Percentiles rank a stretch among this genome's conserved stretches.
Conservation (phyloP, 257 asterid species). For the Solanum appendiculatum region DNA sequence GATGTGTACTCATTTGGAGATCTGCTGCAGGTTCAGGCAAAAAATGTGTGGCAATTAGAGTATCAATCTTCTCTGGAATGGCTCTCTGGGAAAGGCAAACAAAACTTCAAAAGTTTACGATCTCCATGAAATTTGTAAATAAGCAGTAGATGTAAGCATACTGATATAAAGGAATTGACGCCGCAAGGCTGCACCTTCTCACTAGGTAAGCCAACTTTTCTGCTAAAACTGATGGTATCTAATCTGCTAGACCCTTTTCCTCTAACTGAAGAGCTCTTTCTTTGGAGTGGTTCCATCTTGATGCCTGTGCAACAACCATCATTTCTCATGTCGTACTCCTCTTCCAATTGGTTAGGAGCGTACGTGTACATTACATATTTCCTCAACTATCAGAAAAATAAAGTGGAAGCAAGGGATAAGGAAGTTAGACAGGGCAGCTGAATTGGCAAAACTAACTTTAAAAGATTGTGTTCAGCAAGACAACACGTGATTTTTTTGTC, state of each 20-base stretch:
- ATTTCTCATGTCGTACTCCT: constrained; percentile 17
- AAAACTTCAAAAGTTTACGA: constrained; percentile 12
- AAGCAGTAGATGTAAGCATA: background rate
- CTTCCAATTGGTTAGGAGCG: constrained; percentile 55
- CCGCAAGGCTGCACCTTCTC: constrained; percentile 32
- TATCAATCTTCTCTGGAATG: constrained; percentile 25
- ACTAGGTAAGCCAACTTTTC: constrained; percentile 26
- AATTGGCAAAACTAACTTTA: background rate
- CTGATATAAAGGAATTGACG: background rate
- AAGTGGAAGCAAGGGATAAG: background rate
- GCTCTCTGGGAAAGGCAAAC: constrained; percentile 31
- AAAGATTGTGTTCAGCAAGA: background rate
- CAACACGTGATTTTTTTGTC: background rate
- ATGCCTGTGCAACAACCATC: constrained; percentile 41
- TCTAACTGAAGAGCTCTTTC: constrained; percentile 30
- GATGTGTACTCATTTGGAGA: constrained; percentile 14
- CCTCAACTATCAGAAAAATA: constrained; percentile 46
- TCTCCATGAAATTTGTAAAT: background rate
- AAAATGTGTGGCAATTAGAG: constrained; percentile 24
- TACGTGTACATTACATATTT: constrained; percentile 80
- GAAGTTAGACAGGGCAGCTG: background rate
- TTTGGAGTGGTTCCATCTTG: constrained; percentile 32
- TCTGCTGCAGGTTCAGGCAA: constrained; percentile 16
- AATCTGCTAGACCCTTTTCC: constrained; percentile 21
- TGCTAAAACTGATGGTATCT: constrained; percentile 38